These are phyloP conservation scores for Cornus suecica DNA, from an alignment of 148 eudicot species.

Conservation along the genomic window DNA sequence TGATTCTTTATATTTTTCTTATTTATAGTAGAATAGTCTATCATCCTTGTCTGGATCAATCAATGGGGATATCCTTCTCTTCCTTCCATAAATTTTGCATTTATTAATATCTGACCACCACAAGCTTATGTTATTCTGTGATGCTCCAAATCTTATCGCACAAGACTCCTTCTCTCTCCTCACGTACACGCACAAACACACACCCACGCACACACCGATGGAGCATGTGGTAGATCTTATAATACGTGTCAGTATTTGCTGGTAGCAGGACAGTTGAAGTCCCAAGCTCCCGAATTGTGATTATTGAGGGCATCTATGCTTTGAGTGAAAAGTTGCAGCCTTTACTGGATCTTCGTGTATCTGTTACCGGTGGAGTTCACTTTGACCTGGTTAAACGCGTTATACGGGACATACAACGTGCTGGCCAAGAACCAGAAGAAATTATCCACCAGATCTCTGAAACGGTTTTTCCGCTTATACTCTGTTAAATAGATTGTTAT, in stretches of 20 bases:
- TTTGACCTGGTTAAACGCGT: conserved; percentile 96
- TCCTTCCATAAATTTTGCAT: conserved; percentile 1
- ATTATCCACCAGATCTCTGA: conserved; percentile 96
- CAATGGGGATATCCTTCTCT: not conserved
- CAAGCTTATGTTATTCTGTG: not conserved
- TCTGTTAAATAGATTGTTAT: conserved; percentile 10
- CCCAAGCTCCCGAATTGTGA: conserved; percentile 87
- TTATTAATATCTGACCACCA: conserved; percentile 3
- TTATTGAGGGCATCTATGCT: conserved; percentile 96
- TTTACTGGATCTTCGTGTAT: conserved; percentile 84
- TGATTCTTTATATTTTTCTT: not conserved
- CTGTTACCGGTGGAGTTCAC: conserved; percentile 95
- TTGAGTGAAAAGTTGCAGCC: conserved; percentile 85
- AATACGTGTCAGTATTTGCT: conserved; percentile 19
- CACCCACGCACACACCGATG: not conserved
- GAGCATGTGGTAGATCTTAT: not conserved
- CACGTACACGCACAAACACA: too few relatives aligned
- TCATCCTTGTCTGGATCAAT: not conserved
- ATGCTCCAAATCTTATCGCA: not conserved
- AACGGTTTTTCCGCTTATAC: conserved; percentile 50
- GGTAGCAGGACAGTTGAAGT: conserved; percentile 76
- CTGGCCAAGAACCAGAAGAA: conserved; percentile 95
- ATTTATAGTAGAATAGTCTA: not conserved
- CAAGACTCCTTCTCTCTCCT: not conserved
- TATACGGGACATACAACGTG: conserved; percentile 90